Evolutionary conservation across 805 yeast species (phyloP), one percentile per base, ranked within the genome.

Genomic region (Martiniozyma abietophila): DNA sequence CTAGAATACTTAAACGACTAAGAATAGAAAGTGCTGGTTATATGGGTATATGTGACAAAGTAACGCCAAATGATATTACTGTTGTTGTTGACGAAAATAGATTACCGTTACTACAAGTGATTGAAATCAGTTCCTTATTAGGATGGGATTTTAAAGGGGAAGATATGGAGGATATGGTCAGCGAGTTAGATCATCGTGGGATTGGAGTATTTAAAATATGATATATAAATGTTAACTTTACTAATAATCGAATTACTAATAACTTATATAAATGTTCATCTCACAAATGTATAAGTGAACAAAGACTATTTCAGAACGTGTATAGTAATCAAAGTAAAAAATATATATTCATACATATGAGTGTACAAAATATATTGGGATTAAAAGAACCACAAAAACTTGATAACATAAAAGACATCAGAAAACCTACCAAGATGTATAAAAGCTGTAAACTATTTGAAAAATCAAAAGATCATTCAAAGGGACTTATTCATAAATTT

Each of bases 401-500:
- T 25, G 27, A 14, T 7, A n/a, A 25, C 11, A n/a, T 6, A 25
- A 25, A 25, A 25, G 27, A 25, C 7, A 25, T 18, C n/a, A 15
- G 16, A 10, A 27, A 10, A 27, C 11, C 11, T n/a, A 8, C 7
- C 11, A 17, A 27, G 10, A 8, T n/a, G 17, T 27, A 22, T 8
- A 15, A 14, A 11, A 20, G 18, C 8, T 20, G 22, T 20, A 20
- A 7, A 20, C 22, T 16, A 16, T 26, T 11, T 27, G 2, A 14
- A 16, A 18, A 19, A 18, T 9, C 18, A 27, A 18, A 17, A 10
- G n/a, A 19, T 12, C 10, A 25, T 11, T 41, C 46, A 80, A 49
- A 84, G 67, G 47, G 81, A 73, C 59, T 88, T 84, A 64, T 92
- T 92, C 98, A 92, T 92, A 57, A 92, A 92, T 56, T 84, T 76